These are phyloP conservation scores for Setaria italica DNA, from an alignment of 202 grass and related monocot species.

Conservation along the genomic window DNA sequence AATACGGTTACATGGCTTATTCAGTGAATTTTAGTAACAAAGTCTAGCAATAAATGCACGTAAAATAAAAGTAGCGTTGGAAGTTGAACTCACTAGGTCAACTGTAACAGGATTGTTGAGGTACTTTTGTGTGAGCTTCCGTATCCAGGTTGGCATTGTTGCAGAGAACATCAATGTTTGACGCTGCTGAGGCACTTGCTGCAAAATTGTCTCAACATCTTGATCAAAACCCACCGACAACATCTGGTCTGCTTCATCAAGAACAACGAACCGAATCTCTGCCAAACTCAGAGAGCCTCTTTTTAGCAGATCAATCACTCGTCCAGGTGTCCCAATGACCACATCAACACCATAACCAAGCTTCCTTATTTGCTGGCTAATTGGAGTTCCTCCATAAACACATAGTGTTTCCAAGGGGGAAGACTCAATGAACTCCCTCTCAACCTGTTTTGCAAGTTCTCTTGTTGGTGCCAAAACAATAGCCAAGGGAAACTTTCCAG, in stretches of 20 bases:
- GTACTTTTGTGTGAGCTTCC: constrained; percentile 62
- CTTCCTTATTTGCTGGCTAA: constrained; percentile 59
- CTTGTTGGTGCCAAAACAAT: constrained; percentile 80
- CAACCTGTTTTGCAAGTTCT: constrained; percentile 82
- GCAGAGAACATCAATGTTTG: constrained; percentile 87
- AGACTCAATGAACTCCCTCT: constrained; percentile 73
- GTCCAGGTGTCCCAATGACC: constrained; percentile 74
- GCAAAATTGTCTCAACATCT: constrained; percentile 70
- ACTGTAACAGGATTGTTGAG: constrained; percentile 64
- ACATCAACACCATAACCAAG: constrained; percentile 73
- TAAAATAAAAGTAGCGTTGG: not conserved
- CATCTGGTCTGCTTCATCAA: constrained; percentile 88
- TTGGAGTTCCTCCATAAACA: constrained; percentile 75
- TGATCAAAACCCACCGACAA: constrained; percentile 74
- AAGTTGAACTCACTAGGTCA: constrained; percentile 67
- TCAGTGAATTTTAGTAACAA: not conserved
- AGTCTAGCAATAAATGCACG: not conserved
- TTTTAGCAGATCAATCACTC: constrained; percentile 75
- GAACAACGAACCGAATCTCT: constrained; percentile 67
- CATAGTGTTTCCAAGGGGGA: constrained; percentile 64
- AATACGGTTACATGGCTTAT: not conserved
- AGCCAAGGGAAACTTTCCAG: constrained; percentile 59
- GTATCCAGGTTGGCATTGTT: constrained; percentile 82
- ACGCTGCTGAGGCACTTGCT: constrained; percentile 56
- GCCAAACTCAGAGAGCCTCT: constrained; percentile 61